Evolutionary conservation across 108 stramenopile genomes (phyloP).

Genomic region (Nitzschia sp.): DNA sequence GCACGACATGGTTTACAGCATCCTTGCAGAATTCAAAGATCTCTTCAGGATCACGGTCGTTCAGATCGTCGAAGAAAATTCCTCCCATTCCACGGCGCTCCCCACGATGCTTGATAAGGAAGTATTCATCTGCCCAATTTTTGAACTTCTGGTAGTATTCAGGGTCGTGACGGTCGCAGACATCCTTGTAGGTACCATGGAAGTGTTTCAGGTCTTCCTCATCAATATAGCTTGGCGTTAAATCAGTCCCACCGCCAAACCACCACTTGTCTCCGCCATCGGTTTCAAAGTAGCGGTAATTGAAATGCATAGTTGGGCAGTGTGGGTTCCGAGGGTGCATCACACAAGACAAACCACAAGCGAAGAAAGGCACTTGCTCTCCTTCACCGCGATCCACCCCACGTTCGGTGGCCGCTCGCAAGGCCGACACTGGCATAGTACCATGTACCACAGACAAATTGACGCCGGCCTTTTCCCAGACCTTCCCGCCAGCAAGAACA

Average conservation of each 20-base stretch:
- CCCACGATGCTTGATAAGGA: constrained; percentile 88
- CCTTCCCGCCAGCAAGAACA: constrained; percentile 86
- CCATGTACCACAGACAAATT: constrained; percentile 95
- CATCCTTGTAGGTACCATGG: constrained; percentile 95
- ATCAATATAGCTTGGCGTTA: constrained; percentile 93
- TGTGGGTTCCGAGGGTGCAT: constrained; percentile 97
- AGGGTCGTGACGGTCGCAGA: constrained; percentile 94
- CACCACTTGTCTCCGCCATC: constrained; percentile 98
- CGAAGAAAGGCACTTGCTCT: constrained; percentile 93
- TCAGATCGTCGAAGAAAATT: constrained; percentile 97
- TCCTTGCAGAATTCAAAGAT: constrained; percentile 86
- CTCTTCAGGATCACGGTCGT: constrained; percentile 85
- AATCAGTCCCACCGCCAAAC: constrained; percentile 95
- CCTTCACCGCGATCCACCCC: constrained; percentile 92
- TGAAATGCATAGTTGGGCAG: constrained; percentile 98
- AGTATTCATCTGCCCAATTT: constrained; percentile 96
- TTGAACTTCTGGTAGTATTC: constrained; percentile 94
- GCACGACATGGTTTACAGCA: constrained; percentile 79
- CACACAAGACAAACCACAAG: constrained; percentile 92
- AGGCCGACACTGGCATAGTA: constrained; percentile 85
- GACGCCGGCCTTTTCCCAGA: constrained; percentile 97
- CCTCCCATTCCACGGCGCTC: constrained; percentile 96
- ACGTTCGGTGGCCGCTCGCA: constrained; percentile 92
- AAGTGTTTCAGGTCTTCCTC: constrained; percentile 95
- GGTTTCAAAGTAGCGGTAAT: constrained; percentile 98